Evolutionary conservation across 2,329 filamentous ascomycete genomes (phyloP), one percentile per base, ranked within the genome.

Genomic region (Alternaria solani): DNA sequence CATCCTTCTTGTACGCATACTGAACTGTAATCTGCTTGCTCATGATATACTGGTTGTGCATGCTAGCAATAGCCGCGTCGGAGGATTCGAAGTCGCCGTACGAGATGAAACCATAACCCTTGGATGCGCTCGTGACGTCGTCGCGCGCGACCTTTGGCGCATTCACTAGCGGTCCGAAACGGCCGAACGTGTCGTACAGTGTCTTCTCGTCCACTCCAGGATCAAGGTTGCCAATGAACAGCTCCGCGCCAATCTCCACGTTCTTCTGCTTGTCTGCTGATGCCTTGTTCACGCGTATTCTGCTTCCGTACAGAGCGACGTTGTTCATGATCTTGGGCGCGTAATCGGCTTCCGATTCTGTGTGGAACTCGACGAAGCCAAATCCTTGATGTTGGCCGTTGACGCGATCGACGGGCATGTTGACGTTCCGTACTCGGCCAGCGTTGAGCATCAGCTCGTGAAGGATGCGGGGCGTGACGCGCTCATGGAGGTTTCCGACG

Each of bases 361-460:
- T 94, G 75, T 93, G 94, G 80, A 97, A 99, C 81, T 99, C 95
- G 80, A 99, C 95, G 81, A 99, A 99, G 72, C 95, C 95, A 84
- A 97, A 99, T 71, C 95, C 95, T 81, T 98, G 95, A 80, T 99
- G 95, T 58, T 90, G 91, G 76, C 97, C 93, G 47, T 95, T 97
- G 70, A 99, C 95, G 79, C 95, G 92, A 80, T 99, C 95, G 84
- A 97, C 97, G 57, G 95, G 95, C 76, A 99, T 89, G 82, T 99
- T 95, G 65, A 99, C 94, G 81, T 98, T 98, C 76, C 96, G 92
- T 73, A 99, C 96, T 71, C 94, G 94, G 56, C 95, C 95, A 78
- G 94, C 93, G 83, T 99, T 95, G 57, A 97, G 89, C 93, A 98
- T 98, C 73, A 99, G 86, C 84, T 99, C 95, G 90, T 95, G 97